Percentiles rank a stretch among this genome's conserved stretches.
Evolutionary conservation across 768 basidiomycete species (phyloP).

Genomic region (Lentinula detonsa): DNA sequence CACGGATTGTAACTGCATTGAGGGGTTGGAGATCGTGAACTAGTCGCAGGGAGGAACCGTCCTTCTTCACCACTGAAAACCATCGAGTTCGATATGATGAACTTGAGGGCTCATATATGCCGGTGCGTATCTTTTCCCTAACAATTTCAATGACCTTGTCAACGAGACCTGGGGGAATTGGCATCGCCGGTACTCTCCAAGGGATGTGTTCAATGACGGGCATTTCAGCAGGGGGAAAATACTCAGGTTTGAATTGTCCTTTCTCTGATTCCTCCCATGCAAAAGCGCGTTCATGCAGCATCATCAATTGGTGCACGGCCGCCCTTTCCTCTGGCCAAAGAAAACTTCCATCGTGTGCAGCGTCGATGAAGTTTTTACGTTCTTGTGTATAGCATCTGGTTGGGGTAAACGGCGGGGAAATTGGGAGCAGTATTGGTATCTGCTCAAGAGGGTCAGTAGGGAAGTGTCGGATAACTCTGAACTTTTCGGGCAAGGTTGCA

Average conservation of each 20-base stretch:
- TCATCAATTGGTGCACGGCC: neutral
- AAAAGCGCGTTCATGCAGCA: neutral
- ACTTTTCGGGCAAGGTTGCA: conserved; percentile 12
- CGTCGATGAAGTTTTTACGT: neutral
- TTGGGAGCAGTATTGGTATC: neutral
- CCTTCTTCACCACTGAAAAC: conserved; percentile 12
- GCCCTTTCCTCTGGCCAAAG: neutral
- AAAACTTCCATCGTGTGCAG: neutral
- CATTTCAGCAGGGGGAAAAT: neutral
- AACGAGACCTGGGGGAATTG: conserved; percentile 13
- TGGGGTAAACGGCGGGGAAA: neutral
- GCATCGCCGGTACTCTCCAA: conserved; percentile 2
- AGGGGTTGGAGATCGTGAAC: conserved; percentile 22
- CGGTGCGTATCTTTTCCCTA: conserved; percentile 8
- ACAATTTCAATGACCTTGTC: conserved; percentile 9
- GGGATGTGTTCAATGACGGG: neutral
- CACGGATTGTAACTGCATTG: conserved; percentile 16
- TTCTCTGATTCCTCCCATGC: neutral
- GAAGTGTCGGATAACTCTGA: conserved; percentile 12
- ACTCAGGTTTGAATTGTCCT: neutral
- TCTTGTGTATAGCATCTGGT: neutral
- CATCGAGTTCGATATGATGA: neutral
- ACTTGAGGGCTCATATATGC: conserved; percentile 3
- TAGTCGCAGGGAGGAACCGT: conserved; percentile 12
- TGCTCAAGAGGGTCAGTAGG: conserved; percentile 7